Evolutionary conservation across 192 early-diverging fungal genomes (phyloP), one percentile per base, ranked within the genome.

Genomic region (Podila clonocystis): DNA sequence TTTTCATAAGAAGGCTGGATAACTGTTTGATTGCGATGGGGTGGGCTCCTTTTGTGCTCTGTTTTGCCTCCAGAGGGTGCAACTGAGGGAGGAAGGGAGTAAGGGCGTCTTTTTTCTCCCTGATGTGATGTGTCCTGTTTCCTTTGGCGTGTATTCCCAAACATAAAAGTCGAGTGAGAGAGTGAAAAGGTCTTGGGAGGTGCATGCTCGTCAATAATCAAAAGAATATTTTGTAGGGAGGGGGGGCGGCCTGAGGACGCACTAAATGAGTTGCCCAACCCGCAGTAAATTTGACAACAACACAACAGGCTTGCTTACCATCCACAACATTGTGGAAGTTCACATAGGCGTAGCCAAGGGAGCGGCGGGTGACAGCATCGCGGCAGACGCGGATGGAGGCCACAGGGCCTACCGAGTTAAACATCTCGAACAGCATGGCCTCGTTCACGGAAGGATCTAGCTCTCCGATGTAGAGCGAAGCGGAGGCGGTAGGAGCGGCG

Each of bases 371-470:
- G 67, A 98, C 94, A 50, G 96, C 94, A 82, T 99, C 98, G 76
- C 98, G 89, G 86, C 98, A 99, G 50, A 99, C 97, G 83, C 98
- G 95, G 78, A 99, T 98, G 69, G 93, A 94, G 63, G 97, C 94
- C 68, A 99, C 97, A 31, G 96, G 95, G 38, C 97, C 97, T 65
- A 97, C 77, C 84, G 93, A 90, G 87, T 95, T 96, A 89, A 99
- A 99, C 85, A 98, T 91, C 83, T 99, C 98, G 70, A 96, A 99
- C 63, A 99, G 87, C 87, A 95, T 92, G 50, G 98, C 96, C 88
- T 99, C 98, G 63, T 96, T 98, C 68, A 99, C 97, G 55, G 94
- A 92, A 70, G 93, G 92, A 79, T 98, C 97, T 34, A 99, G 90
- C 86, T 99, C 97, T 69, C 97, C 97, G 59, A 99, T 95, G 86